Evolutionary conservation across 192 early-diverging fungal genomes (phyloP).

Genomic region (Backusella sp.): DNA sequence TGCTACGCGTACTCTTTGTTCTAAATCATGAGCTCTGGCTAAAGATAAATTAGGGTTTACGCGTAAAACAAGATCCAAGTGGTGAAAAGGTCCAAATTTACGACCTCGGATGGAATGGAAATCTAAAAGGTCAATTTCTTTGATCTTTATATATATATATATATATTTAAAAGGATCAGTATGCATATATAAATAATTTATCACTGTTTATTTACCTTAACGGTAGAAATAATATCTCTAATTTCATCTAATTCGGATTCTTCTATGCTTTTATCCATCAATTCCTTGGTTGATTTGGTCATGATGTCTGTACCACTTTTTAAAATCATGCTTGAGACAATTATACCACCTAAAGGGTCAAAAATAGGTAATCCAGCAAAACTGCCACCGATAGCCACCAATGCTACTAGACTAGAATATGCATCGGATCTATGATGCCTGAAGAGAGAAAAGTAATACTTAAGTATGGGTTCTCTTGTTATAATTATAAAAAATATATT

Average conservation of each 20-base stretch:
- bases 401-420: slow-evolving; percentile 65
- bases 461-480: background rate
- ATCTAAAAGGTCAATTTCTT: slow-evolving; percentile 41
- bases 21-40: slow-evolving; percentile 44
- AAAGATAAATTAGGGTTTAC: slow-evolving; percentile 52
- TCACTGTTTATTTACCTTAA: slow-evolving; percentile 23
- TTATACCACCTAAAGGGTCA: slow-evolving; percentile 76
- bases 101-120: slow-evolving; percentile 50
- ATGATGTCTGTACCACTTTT: slow-evolving; percentile 59
- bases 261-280: slow-evolving; percentile 32
- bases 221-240: slow-evolving; percentile 19
- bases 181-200: background rate
- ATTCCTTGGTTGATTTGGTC: slow-evolving; percentile 32
- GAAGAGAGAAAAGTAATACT: background rate
- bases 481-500: background rate
- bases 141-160: background rate
- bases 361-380: slow-evolving; percentile 64
- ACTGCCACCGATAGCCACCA: slow-evolving; percentile 71
- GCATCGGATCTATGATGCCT: slow-evolving; percentile 83
- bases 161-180: background rate
- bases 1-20: slow-evolving; percentile 28
- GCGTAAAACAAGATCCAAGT: slow-evolving; percentile 53
- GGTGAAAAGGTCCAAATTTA: slow-evolving; percentile 57
- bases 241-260: slow-evolving; percentile 33
- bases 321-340: slow-evolving; percentile 70